A percentile compares a stretch with the other conserved stretches of the same genome.
These are phyloP conservation scores for Halenospora varia DNA, from an alignment of 495 filamentous ascomycete genomes.

Conservation along the genomic window DNA sequence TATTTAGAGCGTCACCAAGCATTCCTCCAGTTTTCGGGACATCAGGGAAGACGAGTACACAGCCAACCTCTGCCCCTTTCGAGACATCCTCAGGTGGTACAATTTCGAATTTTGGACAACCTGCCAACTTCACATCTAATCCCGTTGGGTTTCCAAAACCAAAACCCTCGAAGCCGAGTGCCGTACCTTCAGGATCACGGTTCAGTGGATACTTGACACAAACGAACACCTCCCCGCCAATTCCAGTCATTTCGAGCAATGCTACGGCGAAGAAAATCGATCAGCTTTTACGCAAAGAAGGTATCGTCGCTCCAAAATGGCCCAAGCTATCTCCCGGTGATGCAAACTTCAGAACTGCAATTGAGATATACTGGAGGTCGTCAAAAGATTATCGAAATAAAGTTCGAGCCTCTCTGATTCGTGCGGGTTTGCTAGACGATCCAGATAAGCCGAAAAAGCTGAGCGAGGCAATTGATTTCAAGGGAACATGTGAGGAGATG, in stretches of 20 bases:
- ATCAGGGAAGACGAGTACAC: too few relatives aligned
- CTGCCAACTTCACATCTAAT: too few relatives aligned
- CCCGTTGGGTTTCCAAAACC: background rate
- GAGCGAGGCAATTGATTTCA: conserved; percentile 78
- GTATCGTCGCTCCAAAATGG: conserved; percentile 33
- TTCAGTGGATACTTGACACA: too few relatives aligned
- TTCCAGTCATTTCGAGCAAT: background rate
- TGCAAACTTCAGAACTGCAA: conserved; percentile 35
- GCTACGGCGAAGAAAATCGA: conserved; percentile 9
- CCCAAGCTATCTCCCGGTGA: conserved; percentile 31
- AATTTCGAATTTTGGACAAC: too few relatives aligned
- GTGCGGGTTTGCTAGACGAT: conserved; percentile 76
- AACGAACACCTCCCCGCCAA: background rate
- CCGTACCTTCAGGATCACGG: too few relatives aligned
- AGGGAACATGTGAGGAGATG: conserved; percentile 89
- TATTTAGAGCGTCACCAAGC: background rate
- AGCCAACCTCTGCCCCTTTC: background rate
- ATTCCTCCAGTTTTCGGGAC: too few relatives aligned
- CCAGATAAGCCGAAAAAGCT: conserved; percentile 79
- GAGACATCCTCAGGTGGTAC: background rate
- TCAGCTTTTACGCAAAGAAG: conserved; percentile 10
- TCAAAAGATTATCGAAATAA: conserved; percentile 64
- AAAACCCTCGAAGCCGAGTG: too few relatives aligned
- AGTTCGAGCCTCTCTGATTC: conserved; percentile 66
- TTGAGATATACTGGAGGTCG: conserved; percentile 39